Conservation (phyloP, 495 filamentous ascomycete species). For the Acidiella bohemica region DNA sequence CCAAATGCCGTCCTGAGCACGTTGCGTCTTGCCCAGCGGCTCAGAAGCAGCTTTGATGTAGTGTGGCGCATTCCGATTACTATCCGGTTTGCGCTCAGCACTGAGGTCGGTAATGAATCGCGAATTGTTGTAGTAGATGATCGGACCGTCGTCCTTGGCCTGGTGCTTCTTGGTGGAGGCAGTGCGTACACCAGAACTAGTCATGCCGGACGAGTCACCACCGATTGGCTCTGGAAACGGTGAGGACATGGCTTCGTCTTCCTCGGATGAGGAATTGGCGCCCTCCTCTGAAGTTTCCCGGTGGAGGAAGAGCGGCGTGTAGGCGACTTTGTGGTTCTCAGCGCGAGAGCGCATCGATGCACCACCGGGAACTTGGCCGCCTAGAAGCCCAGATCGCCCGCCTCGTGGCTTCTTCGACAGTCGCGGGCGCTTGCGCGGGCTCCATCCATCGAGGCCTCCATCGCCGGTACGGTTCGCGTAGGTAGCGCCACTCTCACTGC, state of each 20-base stretch:
- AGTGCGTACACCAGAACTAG: conserved; percentile 22
- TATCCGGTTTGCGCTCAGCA: conserved; percentile 36
- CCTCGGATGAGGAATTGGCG: conserved; percentile 14
- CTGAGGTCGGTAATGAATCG: conserved; percentile 66
- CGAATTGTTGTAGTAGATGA: conserved; percentile 65
- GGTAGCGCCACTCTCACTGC: conserved; percentile 32
- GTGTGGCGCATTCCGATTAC: conserved; percentile 8
- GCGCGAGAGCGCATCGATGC: conserved; percentile 1
- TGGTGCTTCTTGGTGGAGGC: conserved; percentile 18
- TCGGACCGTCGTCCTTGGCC: conserved; percentile 47
- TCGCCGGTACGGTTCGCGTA: not conserved
- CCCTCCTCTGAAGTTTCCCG: conserved; percentile 22
- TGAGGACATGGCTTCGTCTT: conserved; percentile 6
- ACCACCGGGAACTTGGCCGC: not conserved
- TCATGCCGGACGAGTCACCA: conserved; percentile 25
- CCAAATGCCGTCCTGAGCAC: not conserved
- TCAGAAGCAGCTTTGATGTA: not conserved
- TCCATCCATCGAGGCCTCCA: no score
- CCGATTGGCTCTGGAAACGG: conserved; percentile 7
- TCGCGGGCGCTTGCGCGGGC: conserved; percentile 12
- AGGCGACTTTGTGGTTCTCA: conserved; percentile 21
- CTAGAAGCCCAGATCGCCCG: not conserved
- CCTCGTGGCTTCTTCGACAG: not conserved
- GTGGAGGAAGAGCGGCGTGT: conserved; percentile 31
- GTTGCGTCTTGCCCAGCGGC: conserved; percentile 2